Percentiles rank a stretch among this genome's conserved stretches.
Evolutionary conservation across 2,329 filamentous ascomycete genomes (phyloP).

Genomic region (Kalaharituber pfeilii): DNA sequence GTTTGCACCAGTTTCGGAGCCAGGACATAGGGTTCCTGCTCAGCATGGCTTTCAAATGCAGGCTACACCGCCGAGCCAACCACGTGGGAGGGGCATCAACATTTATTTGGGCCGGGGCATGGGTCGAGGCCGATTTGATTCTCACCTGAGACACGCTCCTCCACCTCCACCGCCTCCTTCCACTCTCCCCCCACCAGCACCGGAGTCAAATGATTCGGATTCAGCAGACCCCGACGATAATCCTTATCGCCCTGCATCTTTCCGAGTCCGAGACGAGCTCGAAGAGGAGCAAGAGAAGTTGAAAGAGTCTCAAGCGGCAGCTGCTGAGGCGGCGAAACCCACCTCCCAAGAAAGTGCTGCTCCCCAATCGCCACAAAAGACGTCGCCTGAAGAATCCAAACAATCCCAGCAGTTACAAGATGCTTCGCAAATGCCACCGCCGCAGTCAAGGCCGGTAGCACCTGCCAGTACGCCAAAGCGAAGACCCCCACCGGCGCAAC

Average conservation of each 20-base stretch:
- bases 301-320: conserved; percentile 1
- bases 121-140: conserved; percentile 10
- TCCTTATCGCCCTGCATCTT: conserved; percentile 3
- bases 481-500: background rate
- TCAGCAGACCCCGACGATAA: conserved; percentile 8
- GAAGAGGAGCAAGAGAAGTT: conserved; percentile 11
- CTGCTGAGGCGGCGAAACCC: background rate
- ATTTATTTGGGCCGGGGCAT: conserved; percentile 6
- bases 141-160: conserved; percentile 1
- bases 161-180: conserved; percentile 6
- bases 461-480: background rate
- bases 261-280: conserved; percentile 5
- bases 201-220: background rate
- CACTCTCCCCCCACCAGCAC: conserved; percentile 5
- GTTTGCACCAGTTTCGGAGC: conserved; percentile 6
- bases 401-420: background rate
- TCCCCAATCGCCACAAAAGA: conserved; percentile 15
- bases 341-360: conserved; percentile 1
- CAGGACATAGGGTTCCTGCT: conserved; percentile 3
- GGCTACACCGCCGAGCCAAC: background rate
- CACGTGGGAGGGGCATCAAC: conserved; percentile 1
- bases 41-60: conserved; percentile 2
- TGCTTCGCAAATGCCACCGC: background rate
- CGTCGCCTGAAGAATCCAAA: conserved; percentile 8
- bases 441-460: background rate